Conservation (phyloP, 2,329 filamentous ascomycete species). For the Arthrobotrys iridis region DNA sequence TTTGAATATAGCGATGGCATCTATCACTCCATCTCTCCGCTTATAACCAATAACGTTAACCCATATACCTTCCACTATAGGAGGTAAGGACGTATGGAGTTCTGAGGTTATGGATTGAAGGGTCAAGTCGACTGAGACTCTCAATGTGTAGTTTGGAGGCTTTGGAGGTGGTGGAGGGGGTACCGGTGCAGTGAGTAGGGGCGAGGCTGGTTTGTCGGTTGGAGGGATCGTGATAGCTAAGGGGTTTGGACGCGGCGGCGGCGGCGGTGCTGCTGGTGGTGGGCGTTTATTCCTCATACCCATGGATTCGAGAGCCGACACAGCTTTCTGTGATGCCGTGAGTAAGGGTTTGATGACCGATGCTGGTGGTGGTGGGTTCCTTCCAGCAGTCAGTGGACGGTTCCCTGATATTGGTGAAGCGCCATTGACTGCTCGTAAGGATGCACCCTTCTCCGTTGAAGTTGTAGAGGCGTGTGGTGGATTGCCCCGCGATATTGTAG, state of each 20-base stretch:
- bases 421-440: too few relatives aligned
- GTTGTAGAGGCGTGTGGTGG: not conserved
- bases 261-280: not conserved
- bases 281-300: not conserved
- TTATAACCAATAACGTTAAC: conserved; percentile 38
- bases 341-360: not conserved
- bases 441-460: not conserved
- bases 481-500: not conserved
- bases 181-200: too few relatives aligned
- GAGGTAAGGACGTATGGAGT: not conserved
- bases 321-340: not conserved
- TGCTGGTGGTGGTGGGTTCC: not conserved
- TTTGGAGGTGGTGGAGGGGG: not conserved
- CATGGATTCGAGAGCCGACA: not conserved
- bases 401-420: too few relatives aligned
- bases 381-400: not conserved
- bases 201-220: not conserved
- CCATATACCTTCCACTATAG: conserved; percentile 31
- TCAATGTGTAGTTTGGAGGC: not conserved
- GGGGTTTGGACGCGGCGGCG: not conserved
- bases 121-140: conserved; percentile 8
- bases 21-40: conserved; percentile 9
- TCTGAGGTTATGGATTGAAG: not conserved
- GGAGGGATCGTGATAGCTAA: not conserved
- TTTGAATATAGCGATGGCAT: conserved; percentile 25